Percentiles rank a stretch among this genome's conserved stretches.
These are phyloP conservation scores for Lenwebbia sp. DNA, from an alignment of 345 rosid species.

Conservation along the genomic window DNA sequence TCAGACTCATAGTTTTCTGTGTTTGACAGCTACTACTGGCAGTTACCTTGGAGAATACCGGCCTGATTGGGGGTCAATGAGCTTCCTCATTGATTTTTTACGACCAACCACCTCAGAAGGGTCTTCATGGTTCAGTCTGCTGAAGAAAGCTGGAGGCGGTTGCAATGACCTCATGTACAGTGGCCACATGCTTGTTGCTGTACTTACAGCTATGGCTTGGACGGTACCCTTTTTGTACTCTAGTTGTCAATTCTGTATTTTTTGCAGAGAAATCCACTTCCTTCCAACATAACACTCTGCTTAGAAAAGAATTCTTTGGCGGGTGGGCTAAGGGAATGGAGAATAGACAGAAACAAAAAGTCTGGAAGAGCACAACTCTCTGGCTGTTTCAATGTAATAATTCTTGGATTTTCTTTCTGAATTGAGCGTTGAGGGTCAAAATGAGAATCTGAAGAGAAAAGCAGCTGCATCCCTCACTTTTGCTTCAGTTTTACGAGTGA, in stretches of 20 bases:
- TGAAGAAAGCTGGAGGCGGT: constrained; percentile 92
- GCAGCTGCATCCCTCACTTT: not conserved
- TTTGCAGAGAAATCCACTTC: not conserved
- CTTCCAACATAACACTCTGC: not conserved
- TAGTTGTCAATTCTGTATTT: not conserved
- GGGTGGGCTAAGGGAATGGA: not conserved
- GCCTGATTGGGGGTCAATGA: constrained; percentile 84
- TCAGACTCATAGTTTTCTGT: not conserved
- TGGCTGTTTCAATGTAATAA: not conserved
- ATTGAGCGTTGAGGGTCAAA: not conserved
- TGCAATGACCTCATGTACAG: constrained; percentile 95
- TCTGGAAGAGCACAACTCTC: not conserved
- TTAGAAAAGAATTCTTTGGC: not conserved
- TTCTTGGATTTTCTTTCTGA: not conserved
- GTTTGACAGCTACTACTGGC: constrained; percentile 39
- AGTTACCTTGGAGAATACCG: constrained; percentile 36
- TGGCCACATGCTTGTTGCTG: constrained; percentile 96
- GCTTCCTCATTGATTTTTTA: constrained; percentile 71
- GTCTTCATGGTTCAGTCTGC: constrained; percentile 61
- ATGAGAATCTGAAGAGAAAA: not conserved
- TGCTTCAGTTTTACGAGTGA: not conserved
- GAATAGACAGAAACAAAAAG: not conserved
- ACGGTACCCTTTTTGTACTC: constrained; percentile 31
- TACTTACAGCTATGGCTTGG: constrained; percentile 98
- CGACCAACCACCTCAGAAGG: constrained; percentile 66